Conservation (phyloP, 2,329 filamentous ascomycete species). For the Talaromyces sp. region DNA sequence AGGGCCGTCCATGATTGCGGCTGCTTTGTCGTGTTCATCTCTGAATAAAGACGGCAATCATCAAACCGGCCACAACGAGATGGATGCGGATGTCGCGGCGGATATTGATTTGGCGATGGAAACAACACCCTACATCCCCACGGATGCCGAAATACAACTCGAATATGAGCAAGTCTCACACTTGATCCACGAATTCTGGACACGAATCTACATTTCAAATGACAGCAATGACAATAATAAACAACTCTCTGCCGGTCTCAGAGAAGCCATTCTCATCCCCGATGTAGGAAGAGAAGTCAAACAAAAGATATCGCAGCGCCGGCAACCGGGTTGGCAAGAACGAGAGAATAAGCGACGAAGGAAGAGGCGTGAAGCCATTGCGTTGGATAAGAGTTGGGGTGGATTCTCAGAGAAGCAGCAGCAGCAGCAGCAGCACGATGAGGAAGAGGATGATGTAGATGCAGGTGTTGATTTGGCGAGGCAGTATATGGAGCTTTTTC, state of each 20-base stretch:
- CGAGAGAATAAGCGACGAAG: constrained; percentile 16
- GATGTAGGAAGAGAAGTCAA: constrained; percentile 37
- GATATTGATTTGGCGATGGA: constrained; percentile 25
- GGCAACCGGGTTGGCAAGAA: constrained; percentile 13
- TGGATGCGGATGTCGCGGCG: neutral
- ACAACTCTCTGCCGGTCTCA: constrained; percentile 15
- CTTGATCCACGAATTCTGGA: constrained; percentile 42
- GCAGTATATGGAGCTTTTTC: constrained; percentile 43
- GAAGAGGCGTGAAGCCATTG: constrained; percentile 13
- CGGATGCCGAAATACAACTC: constrained; percentile 36
- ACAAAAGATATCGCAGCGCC: constrained; percentile 22
- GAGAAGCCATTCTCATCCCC: constrained; percentile 39
- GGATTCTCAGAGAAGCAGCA: constrained; percentile 3
- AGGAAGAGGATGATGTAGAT: constrained; percentile 28
- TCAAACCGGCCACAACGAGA: neutral
- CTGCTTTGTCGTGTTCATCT: constrained; percentile 16
- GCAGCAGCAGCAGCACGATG: constrained; percentile 12
- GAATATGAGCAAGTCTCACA: constrained; percentile 31
- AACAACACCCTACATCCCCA: constrained; percentile 25
- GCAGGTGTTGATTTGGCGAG: constrained; percentile 38
- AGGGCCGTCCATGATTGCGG: constrained; percentile 32
- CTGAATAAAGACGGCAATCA: neutral
- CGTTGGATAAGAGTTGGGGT: constrained; percentile 10
- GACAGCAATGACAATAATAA: constrained; percentile 16
- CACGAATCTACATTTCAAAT: constrained; percentile 22